Conservation (phyloP, 2,329 filamentous ascomycete species). For the Arthroderma sp. region DNA sequence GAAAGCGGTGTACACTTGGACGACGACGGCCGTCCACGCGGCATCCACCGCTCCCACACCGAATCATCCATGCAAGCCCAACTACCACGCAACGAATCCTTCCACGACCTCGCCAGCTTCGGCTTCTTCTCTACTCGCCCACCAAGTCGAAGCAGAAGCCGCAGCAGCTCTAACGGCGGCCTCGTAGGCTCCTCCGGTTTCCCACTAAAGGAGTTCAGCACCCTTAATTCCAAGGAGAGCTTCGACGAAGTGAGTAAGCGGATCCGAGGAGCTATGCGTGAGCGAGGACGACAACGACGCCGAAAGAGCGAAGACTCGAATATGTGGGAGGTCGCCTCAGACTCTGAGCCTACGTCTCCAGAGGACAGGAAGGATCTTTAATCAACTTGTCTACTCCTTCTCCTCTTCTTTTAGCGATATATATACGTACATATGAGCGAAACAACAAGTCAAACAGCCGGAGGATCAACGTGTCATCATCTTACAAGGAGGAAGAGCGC, state of each 20-base stretch:
- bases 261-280: slow-evolving; percentile 73
- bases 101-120: slow-evolving; percentile 75
- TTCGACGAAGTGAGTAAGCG: slow-evolving; percentile 74
- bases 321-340: slow-evolving; percentile 29
- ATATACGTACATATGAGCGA: not conserved
- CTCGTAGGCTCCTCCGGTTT: slow-evolving; percentile 51
- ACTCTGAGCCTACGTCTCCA: slow-evolving; percentile 25
- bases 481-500: not conserved
- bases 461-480: not conserved
- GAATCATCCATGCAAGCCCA: slow-evolving; percentile 28
- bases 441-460: not conserved
- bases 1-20: slow-evolving; percentile 11
- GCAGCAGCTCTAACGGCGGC: slow-evolving; percentile 56
- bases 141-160: slow-evolving; percentile 54
- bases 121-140: slow-evolving; percentile 84
- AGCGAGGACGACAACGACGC: slow-evolving; percentile 54
- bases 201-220: slow-evolving; percentile 58
- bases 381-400: slow-evolving; percentile 2
- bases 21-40: slow-evolving; percentile 17
- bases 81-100: slow-evolving; percentile 80
- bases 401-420: not conserved
- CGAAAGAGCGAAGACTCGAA: slow-evolving; percentile 36
- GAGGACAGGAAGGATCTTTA: slow-evolving; percentile 28
- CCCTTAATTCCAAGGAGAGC: slow-evolving; percentile 52
- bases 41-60: not conserved